Percentiles rank a stretch among this genome's conserved stretches.
Evolutionary conservation across 441 rosid genomes (phyloP).

Genomic region (Jatropha multifida): DNA sequence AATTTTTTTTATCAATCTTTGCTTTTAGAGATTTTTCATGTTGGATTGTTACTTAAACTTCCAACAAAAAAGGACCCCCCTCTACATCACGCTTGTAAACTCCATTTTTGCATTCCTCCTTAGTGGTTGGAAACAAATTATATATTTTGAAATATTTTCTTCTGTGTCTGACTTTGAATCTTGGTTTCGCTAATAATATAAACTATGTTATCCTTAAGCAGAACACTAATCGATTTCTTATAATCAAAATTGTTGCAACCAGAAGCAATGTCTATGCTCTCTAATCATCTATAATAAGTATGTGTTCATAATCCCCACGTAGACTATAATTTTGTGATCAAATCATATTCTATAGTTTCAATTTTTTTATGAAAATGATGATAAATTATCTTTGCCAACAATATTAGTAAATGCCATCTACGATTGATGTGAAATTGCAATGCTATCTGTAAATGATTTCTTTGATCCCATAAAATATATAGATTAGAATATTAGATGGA

Average conservation of each 20-base stretch:
- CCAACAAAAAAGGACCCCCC: background rate
- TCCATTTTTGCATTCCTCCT: no score
- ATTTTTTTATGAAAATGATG: background rate
- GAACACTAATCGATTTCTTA: background rate
- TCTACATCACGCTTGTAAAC: background rate
- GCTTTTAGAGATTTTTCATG: constrained; percentile 26
- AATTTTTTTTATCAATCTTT: constrained; percentile 3
- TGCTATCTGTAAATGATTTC: background rate
- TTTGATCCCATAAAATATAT: no score
- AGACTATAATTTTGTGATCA: constrained; percentile 5
- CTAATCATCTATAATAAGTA: background rate
- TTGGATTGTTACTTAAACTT: constrained; percentile 25
- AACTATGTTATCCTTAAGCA: background rate
- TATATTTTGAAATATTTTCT: no score
- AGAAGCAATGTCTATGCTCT: constrained; percentile 8
- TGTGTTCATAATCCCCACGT: constrained; percentile 8
- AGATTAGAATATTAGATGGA: no score
- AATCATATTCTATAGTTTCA: background rate
- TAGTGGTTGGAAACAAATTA: background rate
- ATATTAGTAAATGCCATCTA: background rate
- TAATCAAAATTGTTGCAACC: background rate
- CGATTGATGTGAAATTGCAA: no score
- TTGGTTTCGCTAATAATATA: background rate
- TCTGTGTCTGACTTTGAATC: no score
- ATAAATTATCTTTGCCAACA: background rate